Conservation (phyloP, 2,329 filamentous ascomycete species). For the Pseudogymnoascus verrucosus region DNA sequence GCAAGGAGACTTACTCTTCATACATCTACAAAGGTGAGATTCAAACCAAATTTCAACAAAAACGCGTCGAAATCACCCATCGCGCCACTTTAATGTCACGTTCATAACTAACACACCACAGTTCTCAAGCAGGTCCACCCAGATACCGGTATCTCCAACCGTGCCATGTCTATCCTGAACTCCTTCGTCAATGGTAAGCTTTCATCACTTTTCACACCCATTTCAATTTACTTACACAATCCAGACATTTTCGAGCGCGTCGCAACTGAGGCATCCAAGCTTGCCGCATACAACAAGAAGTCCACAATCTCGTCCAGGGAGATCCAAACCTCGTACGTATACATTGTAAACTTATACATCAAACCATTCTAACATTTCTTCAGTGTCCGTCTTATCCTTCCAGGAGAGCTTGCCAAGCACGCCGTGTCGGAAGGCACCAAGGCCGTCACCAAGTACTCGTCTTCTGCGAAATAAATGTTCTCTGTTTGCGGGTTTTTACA, state of each 20-base stretch:
- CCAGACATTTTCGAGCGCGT: conserved; percentile 99
- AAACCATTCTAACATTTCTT: neutral
- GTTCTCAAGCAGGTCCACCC: conserved; percentile 99
- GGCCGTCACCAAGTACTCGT: conserved; percentile 99
- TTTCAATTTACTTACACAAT: conserved; percentile 19
- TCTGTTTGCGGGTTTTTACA: conserved; percentile 48
- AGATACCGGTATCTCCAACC: conserved; percentile 99
- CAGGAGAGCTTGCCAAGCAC: conserved; percentile 98
- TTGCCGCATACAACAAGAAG: conserved; percentile 99
- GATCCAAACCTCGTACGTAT: conserved; percentile 84
- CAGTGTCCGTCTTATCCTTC: conserved; percentile 88
- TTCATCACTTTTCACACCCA: neutral
- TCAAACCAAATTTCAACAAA: conserved; percentile 5
- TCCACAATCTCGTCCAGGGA: conserved; percentile 98
- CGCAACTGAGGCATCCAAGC: conserved; percentile 96
- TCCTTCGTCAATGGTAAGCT: conserved; percentile 94
- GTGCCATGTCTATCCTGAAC: conserved; percentile 99
- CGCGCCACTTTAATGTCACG: conserved; percentile 12
- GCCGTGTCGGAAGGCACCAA: conserved; percentile 99
- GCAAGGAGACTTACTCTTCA: conserved; percentile 99
- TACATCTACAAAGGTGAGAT: conserved; percentile 99
- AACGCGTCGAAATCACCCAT: neutral
- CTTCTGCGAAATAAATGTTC: conserved; percentile 85
- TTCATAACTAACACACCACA: conserved; percentile 38
- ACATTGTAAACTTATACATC: conserved; percentile 35